Evolutionary conservation across 225 moss, liverwort and hornwort species (phyloP).

Genomic region (Physcomitrium patens): DNA sequence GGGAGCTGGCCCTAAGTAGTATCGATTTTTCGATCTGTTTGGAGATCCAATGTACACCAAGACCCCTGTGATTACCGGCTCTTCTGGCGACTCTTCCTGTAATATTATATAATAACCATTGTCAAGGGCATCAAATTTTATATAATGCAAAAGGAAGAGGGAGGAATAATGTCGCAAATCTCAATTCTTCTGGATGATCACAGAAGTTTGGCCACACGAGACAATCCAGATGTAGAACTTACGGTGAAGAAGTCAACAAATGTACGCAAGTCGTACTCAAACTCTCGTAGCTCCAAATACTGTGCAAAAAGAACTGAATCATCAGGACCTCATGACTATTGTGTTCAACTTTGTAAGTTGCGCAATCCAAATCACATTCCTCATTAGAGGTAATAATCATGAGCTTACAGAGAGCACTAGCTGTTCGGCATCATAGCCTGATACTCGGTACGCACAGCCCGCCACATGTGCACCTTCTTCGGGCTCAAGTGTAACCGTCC

Average conservation of each 20-base stretch:
- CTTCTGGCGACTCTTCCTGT: conserved; percentile 64
- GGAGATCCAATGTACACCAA: conserved; percentile 88
- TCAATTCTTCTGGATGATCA: not conserved
- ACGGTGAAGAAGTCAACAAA: conserved; percentile 79
- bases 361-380: not conserved
- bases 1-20: conserved; percentile 87
- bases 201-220: not conserved
- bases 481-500: conserved; percentile 69
- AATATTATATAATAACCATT: not conserved
- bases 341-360: not conserved
- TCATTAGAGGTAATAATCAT: not conserved
- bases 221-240: conserved; percentile 22
- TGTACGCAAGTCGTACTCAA: conserved; percentile 70
- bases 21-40: conserved; percentile 50
- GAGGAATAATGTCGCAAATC: not conserved
- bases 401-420: conserved; percentile 71
- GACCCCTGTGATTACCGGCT: conserved; percentile 68
- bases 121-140: conserved; percentile 2
- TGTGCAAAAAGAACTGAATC: conserved; percentile 37
- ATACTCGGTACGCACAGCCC: conserved; percentile 78
- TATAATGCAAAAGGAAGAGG: not conserved
- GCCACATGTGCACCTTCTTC: conserved; percentile 55
- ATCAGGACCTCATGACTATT: not conserved
- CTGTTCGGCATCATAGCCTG: conserved; percentile 80
- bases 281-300: conserved; percentile 91